A percentile compares a stretch with the other conserved stretches of the same genome.
Conservation (phyloP, 2,329 filamentous ascomycete genomes). For the Alternaria brassicicola region DNA sequence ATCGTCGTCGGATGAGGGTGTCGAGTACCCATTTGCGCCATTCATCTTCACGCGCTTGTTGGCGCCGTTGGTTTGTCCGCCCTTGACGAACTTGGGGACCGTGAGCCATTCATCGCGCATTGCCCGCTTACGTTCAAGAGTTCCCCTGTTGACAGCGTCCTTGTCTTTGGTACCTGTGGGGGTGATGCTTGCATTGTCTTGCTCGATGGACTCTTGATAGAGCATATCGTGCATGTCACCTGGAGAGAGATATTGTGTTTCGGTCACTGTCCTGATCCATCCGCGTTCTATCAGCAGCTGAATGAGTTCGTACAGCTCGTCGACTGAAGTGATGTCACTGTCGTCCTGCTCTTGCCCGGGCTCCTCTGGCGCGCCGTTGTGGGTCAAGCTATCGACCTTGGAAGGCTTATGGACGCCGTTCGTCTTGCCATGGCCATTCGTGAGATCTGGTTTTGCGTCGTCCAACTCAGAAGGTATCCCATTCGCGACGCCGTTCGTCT, state of each 20-base stretch:
- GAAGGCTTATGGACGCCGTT: constrained; percentile 19
- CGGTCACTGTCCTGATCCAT: constrained; percentile 68
- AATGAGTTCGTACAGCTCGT: constrained; percentile 54
- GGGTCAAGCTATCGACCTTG: constrained; percentile 16
- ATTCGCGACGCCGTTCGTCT: constrained; percentile 24
- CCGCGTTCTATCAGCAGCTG: constrained; percentile 65
- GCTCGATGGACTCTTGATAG: constrained; percentile 66
- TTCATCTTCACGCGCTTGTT: constrained; percentile 44
- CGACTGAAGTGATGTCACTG: constrained; percentile 45
- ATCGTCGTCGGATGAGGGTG: constrained; percentile 60
- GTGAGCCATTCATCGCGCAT: constrained; percentile 51
- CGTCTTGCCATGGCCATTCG: constrained; percentile 17
- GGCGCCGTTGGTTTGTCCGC: constrained; percentile 27
- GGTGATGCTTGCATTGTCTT: constrained; percentile 57
- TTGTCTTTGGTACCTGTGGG: constrained; percentile 71
- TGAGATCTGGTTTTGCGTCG: constrained; percentile 11
- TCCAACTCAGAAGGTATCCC: constrained; percentile 16
- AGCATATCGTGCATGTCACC: constrained; percentile 64
- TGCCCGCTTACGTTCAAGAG: constrained; percentile 63
- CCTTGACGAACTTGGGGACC: constrained; percentile 30
- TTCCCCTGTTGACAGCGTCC: constrained; percentile 63
- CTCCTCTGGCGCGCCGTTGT: constrained; percentile 9
- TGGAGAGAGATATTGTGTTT: constrained; percentile 58
- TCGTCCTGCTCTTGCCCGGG: constrained; percentile 24
- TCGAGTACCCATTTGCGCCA: constrained; percentile 24